Percentiles rank a stretch among this genome's conserved stretches.
These are phyloP conservation scores for Ascochyta lentis DNA, from an alignment of 2,329 filamentous ascomycete species.

Conservation along the genomic window DNA sequence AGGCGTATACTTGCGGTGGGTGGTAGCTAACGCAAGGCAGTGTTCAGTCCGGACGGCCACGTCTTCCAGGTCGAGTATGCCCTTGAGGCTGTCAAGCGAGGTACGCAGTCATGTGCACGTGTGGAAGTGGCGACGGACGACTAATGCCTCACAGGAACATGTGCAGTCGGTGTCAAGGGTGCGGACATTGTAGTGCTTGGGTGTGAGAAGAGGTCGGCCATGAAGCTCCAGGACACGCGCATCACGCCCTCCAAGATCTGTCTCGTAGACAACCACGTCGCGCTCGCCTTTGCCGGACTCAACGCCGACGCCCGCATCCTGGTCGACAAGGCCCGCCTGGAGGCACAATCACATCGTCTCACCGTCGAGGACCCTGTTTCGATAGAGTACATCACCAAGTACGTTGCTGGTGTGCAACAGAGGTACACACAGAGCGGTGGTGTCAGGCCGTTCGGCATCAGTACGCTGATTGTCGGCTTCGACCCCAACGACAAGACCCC, in stretches of 20 bases:
- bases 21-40: conserved; percentile 57
- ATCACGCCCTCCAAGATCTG: conserved; percentile 99
- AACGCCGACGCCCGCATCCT: conserved; percentile 98
- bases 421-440: conserved; percentile 98
- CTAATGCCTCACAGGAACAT: conserved; percentile 72
- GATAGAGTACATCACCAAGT: conserved; percentile 99
- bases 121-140: background rate
- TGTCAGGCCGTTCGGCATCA: conserved; percentile 98
- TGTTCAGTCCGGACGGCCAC: conserved; percentile 98
- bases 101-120: conserved; percentile 56
- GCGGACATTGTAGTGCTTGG: conserved; percentile 92
- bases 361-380: conserved; percentile 97
- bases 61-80: conserved; percentile 99
- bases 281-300: conserved; percentile 93
- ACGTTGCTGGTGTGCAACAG: conserved; percentile 96
- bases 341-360: conserved; percentile 95
- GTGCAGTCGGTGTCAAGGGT: conserved; percentile 97
- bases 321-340: conserved; percentile 95
- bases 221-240: conserved; percentile 99
- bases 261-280: conserved; percentile 93
- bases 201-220: conserved; percentile 97
- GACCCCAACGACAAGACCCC: conserved; percentile 90
- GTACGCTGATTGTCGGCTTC: conserved; percentile 97
- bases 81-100: conserved; percentile 97
- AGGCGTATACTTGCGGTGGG: conserved; percentile 16